Conservation (phyloP, 441 rosid genomes). For the Populus hybrid region DNA sequence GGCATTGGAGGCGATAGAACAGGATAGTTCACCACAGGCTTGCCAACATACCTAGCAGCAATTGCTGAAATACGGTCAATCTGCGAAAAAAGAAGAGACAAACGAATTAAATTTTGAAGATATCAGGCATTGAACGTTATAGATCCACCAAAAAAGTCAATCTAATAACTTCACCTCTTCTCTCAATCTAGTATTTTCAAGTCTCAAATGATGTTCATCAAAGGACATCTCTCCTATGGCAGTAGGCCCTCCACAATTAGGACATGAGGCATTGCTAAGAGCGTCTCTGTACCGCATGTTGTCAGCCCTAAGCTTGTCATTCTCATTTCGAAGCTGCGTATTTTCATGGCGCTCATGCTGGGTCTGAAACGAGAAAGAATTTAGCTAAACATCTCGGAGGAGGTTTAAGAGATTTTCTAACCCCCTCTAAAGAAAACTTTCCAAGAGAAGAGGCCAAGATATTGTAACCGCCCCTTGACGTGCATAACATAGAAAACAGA, state of each 20-base stretch:
- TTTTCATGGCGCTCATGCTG: constrained; percentile 79
- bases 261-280: constrained; percentile 80
- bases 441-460: no score
- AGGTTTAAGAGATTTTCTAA: no score
- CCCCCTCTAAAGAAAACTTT: no score
- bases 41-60: constrained; percentile 92
- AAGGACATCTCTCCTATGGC: constrained; percentile 92
- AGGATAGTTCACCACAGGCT: constrained; percentile 70
- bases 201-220: constrained; percentile 86
- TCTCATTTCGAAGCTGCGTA: constrained; percentile 50
- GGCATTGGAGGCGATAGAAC: constrained; percentile 52
- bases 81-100: no score
- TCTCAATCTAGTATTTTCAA: constrained; percentile 77
- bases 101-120: no score
- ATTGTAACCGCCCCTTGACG: no score
- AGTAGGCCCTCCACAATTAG: constrained; percentile 92
- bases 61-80: constrained; percentile 81
- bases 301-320: constrained; percentile 82
- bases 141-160: no score
- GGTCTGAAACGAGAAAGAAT: constrained; percentile 16
- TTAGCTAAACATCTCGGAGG: no score
- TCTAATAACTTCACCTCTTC: constrained; percentile 47
- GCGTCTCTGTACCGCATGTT: constrained; percentile 56
- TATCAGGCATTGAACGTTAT: no score
- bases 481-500: no score